Base-by-base conservation (phyloP, 768 basidiomycete species). In the Pleurotus tuoliensis region DNA sequence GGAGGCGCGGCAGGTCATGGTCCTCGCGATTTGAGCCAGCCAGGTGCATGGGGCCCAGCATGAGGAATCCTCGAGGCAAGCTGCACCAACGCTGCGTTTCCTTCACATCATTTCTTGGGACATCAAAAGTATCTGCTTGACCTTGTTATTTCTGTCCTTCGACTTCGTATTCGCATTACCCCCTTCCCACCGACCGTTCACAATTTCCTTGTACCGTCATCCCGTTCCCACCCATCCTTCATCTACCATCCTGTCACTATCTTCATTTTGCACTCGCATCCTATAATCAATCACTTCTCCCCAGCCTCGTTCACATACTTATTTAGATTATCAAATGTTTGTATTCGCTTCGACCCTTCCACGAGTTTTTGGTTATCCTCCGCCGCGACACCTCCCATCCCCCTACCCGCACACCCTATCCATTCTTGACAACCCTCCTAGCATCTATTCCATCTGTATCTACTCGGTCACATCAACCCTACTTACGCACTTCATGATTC, bases 1-100 rank as follows among this genome's bases (percentile, higher is more conserved):
- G 51, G 37, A 53, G 39, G n/a, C 22, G 24, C 39, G 37, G 9
- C 15, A 22, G n/a, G 39, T 20, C 51, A 18, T 41, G 55, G 69
- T 27, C 68, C 75, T 20, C 74, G 44, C 38, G 30, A 76, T 47
- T 77, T 79, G 76, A 67, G 71, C 16, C 76, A 77, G 58, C 69
- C 73, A 54, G 51, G 63, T 45, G 61, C 69, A 55, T 76, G 70
- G 77, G 67, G 71, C 43, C 73, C 71, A 61, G 71, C 68, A 59
- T 77, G 71, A 76, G 22, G 56, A 52, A 55, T 59, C 59, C 56
- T 64, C 20, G 51, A 53, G 51, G 51, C 51, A 9, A 34, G 11
- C 38, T 9, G 13, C 51, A 16, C 27, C 30, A 34, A 38, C 18
- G 30, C 11, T 37, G 30, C 62, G 48, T 44, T 24, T 45, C 27